A percentile compares a stretch with the other conserved stretches of the same genome.
These are phyloP conservation scores for Raphanus hybrid DNA, from an alignment of 441 rosid genomes.

Conservation along the genomic window DNA sequence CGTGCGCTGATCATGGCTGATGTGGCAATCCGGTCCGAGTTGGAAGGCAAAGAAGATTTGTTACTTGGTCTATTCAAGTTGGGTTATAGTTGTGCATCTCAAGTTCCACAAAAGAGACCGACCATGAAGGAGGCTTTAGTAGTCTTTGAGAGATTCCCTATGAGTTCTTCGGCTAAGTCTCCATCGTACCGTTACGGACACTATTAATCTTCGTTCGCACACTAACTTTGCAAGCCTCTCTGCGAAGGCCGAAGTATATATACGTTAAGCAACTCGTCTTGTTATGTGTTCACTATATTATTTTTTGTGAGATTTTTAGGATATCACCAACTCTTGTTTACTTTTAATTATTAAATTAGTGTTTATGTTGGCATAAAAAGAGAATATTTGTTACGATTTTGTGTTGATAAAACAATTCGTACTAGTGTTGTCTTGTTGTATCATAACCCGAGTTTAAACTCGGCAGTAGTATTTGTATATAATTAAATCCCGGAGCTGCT, in stretches of 20 bases:
- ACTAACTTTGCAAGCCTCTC: background rate
- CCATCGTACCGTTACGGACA: slow-evolving; percentile 5
- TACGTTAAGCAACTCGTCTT: background rate
- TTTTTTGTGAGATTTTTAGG: background rate
- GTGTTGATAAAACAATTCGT: background rate
- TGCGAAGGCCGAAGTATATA: background rate
- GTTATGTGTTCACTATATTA: background rate
- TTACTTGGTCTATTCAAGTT: slow-evolving; percentile 71
- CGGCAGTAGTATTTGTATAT: too few species aligned
- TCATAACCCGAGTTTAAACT: background rate
- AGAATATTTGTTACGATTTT: background rate
- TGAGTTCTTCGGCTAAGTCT: background rate
- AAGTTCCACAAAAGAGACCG: slow-evolving; percentile 78
- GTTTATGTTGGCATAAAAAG: background rate
- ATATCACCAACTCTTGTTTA: background rate
- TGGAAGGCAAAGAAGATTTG: slow-evolving; percentile 84
- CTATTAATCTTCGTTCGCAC: background rate
- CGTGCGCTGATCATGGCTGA: slow-evolving; percentile 74
- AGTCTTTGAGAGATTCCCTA: slow-evolving; percentile 64
- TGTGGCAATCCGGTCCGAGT: slow-evolving; percentile 58
- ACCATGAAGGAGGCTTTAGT: slow-evolving; percentile 76
- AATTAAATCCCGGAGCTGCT: background rate
- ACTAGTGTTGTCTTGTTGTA: background rate
- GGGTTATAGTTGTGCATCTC: slow-evolving; percentile 77
- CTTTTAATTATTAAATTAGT: background rate